Evolutionary conservation across 495 filamentous ascomycete genomes (phyloP).

Genomic region (Annulohypoxylon stygium): DNA sequence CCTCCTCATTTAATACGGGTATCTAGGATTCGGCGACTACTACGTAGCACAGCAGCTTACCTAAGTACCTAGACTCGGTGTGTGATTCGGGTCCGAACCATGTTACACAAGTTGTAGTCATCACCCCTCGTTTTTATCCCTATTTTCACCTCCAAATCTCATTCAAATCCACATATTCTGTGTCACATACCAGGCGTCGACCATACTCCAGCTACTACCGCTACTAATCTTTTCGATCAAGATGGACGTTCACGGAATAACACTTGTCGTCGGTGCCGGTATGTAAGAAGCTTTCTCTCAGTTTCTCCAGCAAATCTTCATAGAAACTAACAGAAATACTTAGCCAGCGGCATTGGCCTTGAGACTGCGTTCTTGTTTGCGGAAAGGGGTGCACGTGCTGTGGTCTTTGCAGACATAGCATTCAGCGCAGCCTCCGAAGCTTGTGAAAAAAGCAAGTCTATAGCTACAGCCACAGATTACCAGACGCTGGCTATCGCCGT

Average conservation of each 20-base stretch:
- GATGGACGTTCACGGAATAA: slow-evolving; percentile 26
- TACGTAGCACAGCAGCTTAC: no score
- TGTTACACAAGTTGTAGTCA: no score
- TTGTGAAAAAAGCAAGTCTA: slow-evolving; percentile 40
- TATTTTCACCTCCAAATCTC: background rate
- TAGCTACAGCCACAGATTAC: slow-evolving; percentile 44
- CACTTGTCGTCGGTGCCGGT: slow-evolving; percentile 41
- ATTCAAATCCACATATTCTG: background rate
- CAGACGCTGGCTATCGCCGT: slow-evolving; percentile 40
- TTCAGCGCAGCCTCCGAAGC: slow-evolving; percentile 36
- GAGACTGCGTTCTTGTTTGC: slow-evolving; percentile 52
- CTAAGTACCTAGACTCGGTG: no score
- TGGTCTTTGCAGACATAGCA: slow-evolving; percentile 50
- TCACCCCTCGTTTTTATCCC: no score
- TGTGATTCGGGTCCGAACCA: no score
- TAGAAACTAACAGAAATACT: background rate
- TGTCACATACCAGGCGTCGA: background rate
- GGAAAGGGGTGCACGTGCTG: slow-evolving; percentile 49
- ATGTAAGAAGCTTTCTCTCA: background rate
- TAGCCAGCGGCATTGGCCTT: slow-evolving; percentile 51
- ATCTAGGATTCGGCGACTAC: no score
- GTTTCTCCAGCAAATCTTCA: background rate
- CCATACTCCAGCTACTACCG: background rate
- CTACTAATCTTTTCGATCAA: background rate
- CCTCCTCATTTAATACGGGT: no score